phyloP scores from a whole-genome alignment of 129 eudicot species.

The Flaveria brownii region DNA sequence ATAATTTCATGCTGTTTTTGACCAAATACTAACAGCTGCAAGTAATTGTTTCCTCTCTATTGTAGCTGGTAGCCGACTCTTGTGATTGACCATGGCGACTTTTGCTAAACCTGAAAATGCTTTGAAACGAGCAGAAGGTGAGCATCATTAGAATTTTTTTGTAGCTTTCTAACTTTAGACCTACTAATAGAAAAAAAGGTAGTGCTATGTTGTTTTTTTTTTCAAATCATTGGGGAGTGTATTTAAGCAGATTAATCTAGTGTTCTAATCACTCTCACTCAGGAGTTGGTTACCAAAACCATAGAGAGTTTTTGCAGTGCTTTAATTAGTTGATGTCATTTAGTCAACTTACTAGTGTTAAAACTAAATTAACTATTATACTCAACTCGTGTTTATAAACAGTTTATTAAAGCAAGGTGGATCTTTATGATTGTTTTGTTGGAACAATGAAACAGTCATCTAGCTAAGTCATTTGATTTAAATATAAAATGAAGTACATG shows the following conservation, averaged over 20 bases:
- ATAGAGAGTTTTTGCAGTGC: background rate
- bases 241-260: background rate
- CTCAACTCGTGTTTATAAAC: background rate
- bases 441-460: background rate
- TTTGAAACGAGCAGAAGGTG: conserved; percentile 77
- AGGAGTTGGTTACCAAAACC: background rate
- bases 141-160: background rate
- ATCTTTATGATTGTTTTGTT: background rate
- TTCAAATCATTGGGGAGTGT: background rate
- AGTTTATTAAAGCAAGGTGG: background rate
- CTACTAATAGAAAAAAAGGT: background rate
- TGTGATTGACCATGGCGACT: conserved; percentile 51
- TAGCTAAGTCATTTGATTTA: background rate
- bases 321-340: background rate
- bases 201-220: background rate
- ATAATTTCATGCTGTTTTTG: background rate
- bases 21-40: background rate
- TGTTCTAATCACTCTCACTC: background rate
- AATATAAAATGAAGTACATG: background rate
- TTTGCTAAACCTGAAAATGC: conserved; percentile 81
- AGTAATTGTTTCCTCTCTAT: background rate
- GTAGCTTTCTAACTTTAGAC: background rate
- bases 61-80: conserved; percentile 15
- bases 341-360: background rate
- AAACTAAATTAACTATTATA: background rate